Evolutionary conservation across 306 rosid genomes (phyloP).

Genomic region (Quercus mongolica): DNA sequence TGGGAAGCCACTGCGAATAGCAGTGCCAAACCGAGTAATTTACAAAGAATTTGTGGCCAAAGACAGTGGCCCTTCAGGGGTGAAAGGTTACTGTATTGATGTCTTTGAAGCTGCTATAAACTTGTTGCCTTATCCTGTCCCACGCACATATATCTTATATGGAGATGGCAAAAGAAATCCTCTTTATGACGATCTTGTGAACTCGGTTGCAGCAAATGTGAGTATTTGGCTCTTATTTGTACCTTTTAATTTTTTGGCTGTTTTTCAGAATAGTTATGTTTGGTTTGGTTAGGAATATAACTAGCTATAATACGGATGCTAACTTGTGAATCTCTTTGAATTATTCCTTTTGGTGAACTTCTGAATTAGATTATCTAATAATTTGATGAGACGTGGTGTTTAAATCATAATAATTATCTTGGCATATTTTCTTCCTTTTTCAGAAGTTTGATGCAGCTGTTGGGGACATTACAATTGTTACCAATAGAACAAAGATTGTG

Average conservation of each 20-base stretch:
- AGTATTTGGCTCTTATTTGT: constrained; percentile 35
- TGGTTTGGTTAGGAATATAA: constrained; percentile 5
- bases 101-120: constrained; percentile 81
- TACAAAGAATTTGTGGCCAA: constrained; percentile 60
- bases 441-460: constrained; percentile 81
- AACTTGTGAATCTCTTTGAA: background rate
- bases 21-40: constrained; percentile 66
- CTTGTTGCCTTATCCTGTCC: constrained; percentile 81
- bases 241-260: constrained; percentile 5
- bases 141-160: constrained; percentile 47
- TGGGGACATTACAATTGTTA: constrained; percentile 80
- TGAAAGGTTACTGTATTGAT: constrained; percentile 72
- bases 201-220: constrained; percentile 65
- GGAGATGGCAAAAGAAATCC: constrained; percentile 75
- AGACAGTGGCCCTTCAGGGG: constrained; percentile 61
- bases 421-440: constrained; percentile 22
- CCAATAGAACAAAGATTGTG: constrained; percentile 71
- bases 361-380: constrained; percentile 11
- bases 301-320: constrained; percentile 2
- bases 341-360: background rate
- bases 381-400: background rate
- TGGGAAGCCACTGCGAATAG: constrained; percentile 78
- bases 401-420: constrained; percentile 13
- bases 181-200: constrained; percentile 39
- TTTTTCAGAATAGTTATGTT: background rate